These are phyloP conservation scores for Thinopyrum elongatum DNA, from an alignment of 176 grass and related monocot species.

Conservation along the genomic window DNA sequence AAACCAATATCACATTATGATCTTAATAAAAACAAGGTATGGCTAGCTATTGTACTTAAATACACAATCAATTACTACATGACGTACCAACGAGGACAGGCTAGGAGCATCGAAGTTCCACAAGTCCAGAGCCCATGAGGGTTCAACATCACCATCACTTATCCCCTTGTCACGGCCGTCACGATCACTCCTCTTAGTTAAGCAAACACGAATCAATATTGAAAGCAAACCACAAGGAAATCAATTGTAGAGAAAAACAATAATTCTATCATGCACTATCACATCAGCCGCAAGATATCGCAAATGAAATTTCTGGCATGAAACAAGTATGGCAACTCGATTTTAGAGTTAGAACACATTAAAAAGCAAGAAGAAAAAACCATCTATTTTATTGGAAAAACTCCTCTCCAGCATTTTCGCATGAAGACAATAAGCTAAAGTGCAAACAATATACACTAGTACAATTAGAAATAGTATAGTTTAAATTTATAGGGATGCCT, in stretches of 20 bases:
- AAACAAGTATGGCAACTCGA: neutral
- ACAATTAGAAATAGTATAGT: neutral
- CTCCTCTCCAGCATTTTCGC: neutral
- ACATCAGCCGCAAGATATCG: neutral
- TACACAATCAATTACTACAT: constrained; percentile 13
- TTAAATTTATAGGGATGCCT: neutral
- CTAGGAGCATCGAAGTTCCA: constrained; percentile 11
- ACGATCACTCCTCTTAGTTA: constrained; percentile 17
- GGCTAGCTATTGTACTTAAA: neutral
- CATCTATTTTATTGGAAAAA: neutral
- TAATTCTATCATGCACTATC: neutral
- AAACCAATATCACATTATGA: constrained; percentile 15
- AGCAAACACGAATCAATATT: neutral
- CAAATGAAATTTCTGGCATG: neutral
- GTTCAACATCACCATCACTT: constrained; percentile 23
- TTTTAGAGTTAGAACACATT: neutral
- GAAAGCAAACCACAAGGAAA: neutral
- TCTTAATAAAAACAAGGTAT: constrained; percentile 15
- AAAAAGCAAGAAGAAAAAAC: neutral
- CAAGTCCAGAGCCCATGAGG: neutral
- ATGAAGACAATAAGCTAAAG: neutral
- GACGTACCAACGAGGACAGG: neutral
- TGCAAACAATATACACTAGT: neutral
- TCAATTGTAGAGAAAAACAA: neutral
- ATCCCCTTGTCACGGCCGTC: constrained; percentile 23